Conservation (phyloP, 208 protist species). For the Trypanosoma mega region DNA sequence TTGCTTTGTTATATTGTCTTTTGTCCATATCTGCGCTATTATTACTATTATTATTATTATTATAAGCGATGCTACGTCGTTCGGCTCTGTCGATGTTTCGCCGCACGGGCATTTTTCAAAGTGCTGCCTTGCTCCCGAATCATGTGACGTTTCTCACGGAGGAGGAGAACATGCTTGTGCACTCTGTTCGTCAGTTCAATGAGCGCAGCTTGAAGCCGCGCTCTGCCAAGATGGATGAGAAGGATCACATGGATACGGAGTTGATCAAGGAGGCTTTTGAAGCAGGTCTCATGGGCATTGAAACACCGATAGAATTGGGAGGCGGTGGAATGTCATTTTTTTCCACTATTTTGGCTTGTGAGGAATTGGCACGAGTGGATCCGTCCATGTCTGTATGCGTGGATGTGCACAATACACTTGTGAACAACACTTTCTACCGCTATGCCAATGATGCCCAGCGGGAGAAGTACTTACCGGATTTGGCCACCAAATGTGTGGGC, state of each 20-base stretch:
- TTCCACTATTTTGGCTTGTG: constrained; percentile 78
- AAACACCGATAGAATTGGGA: constrained; percentile 57
- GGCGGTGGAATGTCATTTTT: constrained; percentile 80
- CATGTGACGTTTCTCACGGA: constrained; percentile 51
- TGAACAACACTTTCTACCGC: constrained; percentile 86
- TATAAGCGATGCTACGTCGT: constrained; percentile 39
- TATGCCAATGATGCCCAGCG: constrained; percentile 79
- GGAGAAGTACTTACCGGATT: constrained; percentile 86
- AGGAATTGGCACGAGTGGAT: constrained; percentile 88
- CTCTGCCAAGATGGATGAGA: constrained; percentile 80
- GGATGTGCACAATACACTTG: constrained; percentile 92
- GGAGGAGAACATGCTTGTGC: constrained; percentile 71
- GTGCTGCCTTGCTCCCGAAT: constrained; percentile 9
- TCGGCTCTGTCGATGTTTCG: constrained; percentile 31
- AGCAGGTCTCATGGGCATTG: constrained; percentile 86
- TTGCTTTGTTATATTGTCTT: too few species aligned
- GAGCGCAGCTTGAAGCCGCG: constrained; percentile 59
- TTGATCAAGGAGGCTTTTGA: constrained; percentile 76
- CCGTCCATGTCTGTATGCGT: constrained; percentile 83
- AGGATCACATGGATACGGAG: constrained; percentile 52
- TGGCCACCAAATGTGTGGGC: constrained; percentile 81
- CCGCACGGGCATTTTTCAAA: constrained; percentile 23
- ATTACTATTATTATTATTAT: neutral
- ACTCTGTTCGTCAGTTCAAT: constrained; percentile 70
- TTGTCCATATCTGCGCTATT: too few species aligned